Percentiles rank a stretch among this genome's conserved stretches.
phyloP scores from a whole-genome alignment of 352 stramenopile genomes.

The Pythium aquatile region DNA sequence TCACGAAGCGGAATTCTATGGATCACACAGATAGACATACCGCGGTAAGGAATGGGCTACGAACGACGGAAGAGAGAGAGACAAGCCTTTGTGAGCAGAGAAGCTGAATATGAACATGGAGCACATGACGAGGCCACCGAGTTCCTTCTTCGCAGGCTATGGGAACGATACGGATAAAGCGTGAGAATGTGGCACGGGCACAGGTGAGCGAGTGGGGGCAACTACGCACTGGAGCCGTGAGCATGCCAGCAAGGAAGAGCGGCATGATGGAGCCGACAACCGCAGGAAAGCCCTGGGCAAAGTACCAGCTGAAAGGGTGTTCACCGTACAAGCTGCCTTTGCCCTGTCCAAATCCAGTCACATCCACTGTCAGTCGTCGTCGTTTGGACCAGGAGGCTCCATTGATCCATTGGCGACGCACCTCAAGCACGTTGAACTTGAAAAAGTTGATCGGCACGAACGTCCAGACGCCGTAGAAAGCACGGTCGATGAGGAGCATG shows the following conservation, averaged over 20 bases:
- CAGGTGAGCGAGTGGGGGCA: neutral
- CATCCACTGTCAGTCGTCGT: neutral
- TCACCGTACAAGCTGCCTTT: conserved; percentile 82
- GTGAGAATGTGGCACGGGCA: neutral
- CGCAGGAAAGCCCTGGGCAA: conserved; percentile 71
- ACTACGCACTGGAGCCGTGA: conserved; percentile 49
- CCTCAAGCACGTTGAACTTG: conserved; percentile 85
- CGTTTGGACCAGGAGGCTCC: no score
- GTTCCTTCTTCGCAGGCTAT: conserved; percentile 59
- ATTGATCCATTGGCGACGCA: conserved; percentile 15
- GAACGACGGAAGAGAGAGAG: neutral
- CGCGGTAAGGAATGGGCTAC: no score
- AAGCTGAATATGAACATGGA: conserved; percentile 77
- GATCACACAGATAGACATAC: neutral
- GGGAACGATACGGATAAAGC: neutral
- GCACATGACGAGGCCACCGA: conserved; percentile 66
- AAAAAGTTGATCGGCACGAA: conserved; percentile 87
- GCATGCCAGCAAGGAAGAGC: conserved; percentile 48
- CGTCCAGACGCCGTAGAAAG: conserved; percentile 80
- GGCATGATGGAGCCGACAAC: conserved; percentile 59
- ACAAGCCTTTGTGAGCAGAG: conserved; percentile 74
- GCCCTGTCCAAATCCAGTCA: conserved; percentile 30
- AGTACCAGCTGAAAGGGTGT: conserved; percentile 85
- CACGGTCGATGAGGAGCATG: conserved; percentile 77
- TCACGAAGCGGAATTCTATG: conserved; percentile 83